Base-by-base conservation (phyloP, 768 basidiomycete species). In the Boletus bicolor region DNA sequence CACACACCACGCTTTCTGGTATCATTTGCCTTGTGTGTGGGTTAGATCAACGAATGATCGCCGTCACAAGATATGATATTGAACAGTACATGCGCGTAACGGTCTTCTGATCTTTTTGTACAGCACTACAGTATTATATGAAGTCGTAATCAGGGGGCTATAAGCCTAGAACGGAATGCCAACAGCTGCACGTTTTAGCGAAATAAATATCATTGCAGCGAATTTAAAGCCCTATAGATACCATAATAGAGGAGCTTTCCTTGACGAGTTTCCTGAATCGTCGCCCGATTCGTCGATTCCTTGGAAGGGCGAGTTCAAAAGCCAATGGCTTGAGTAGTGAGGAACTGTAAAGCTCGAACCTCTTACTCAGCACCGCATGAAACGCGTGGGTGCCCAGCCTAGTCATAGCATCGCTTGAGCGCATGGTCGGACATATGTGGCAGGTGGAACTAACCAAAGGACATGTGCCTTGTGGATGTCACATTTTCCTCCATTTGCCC, bases 301-400 rank as follows among this genome's bases (percentile, higher is more conserved):
- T 79, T 8, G 79, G 70, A 9, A 77, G 73, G 7, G 75, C 72
- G 43, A 89, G 69, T 54, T 86, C 82, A 43, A 77, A 76, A 10
- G 68, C 73, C 11, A 91, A 74, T 50, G 69, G 68, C 55, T 69
- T 76, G 54, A 89, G 65, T 4, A 89, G 36, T 10, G 61, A 57
- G n/a, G 69, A 57, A 4, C 71, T 51, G 64, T 87, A 87, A 12
- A 69, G 69, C 30, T 79, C 73, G 7, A 80, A 76, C 57, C 80
- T 86, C 46, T 71, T 75, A 14, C 76, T 76, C 5, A 94, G 68
- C 49, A 92, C 78, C 10, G 79, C 73, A 64, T 83, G 77, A 70
- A 95, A 94, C 3, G 93, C 93, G 57, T 87, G 85, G 44, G 78
- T 79, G 41, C 91, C 90, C 24, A 95, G 79, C 91, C 93, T 95